These are phyloP conservation scores for Aspergillus amoenus DNA, from an alignment of 2,329 filamentous ascomycete species.

Conservation along the genomic window DNA sequence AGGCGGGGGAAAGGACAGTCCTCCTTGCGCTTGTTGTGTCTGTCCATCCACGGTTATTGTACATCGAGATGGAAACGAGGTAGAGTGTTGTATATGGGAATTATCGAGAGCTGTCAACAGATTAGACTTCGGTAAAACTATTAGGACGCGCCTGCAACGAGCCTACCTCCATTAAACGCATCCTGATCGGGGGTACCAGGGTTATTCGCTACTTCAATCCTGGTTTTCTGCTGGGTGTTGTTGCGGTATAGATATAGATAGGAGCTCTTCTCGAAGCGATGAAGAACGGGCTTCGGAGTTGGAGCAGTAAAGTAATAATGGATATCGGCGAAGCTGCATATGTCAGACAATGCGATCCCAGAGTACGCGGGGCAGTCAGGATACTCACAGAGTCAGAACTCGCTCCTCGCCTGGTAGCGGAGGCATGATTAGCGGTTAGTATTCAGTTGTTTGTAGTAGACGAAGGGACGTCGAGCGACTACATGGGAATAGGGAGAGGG, in stretches of 20 bases:
- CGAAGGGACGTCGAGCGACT: background rate
- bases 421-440: slow-evolving; percentile 39
- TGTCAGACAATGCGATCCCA: background rate
- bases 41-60: slow-evolving; percentile 55
- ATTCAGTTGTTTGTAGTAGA: slow-evolving; percentile 2
- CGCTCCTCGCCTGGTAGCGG: slow-evolving; percentile 47
- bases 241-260: slow-evolving; percentile 66
- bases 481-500: background rate
- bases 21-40: slow-evolving; percentile 22
- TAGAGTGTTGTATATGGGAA: slow-evolving; percentile 55
- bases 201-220: slow-evolving; percentile 64
- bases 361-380: slow-evolving; percentile 20
- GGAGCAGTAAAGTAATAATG: slow-evolving; percentile 64
- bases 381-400: slow-evolving; percentile 47
- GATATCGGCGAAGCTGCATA: slow-evolving; percentile 59
- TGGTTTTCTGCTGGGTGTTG: slow-evolving; percentile 50
- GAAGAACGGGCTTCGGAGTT: slow-evolving; percentile 54
- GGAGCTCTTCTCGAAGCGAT: slow-evolving; percentile 64
- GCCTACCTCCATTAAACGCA: slow-evolving; percentile 60
- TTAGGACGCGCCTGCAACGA: background rate
- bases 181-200: slow-evolving; percentile 64
- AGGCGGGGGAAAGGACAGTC: slow-evolving; percentile 25
- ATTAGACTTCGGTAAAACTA: slow-evolving; percentile 12
- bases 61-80: slow-evolving; percentile 60
- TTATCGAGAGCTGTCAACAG: slow-evolving; percentile 48